Percentiles rank a stretch among this genome's conserved stretches.
Conservation (phyloP, 2,329 filamentous ascomycete genomes). For the Aspergillus neotritici region DNA sequence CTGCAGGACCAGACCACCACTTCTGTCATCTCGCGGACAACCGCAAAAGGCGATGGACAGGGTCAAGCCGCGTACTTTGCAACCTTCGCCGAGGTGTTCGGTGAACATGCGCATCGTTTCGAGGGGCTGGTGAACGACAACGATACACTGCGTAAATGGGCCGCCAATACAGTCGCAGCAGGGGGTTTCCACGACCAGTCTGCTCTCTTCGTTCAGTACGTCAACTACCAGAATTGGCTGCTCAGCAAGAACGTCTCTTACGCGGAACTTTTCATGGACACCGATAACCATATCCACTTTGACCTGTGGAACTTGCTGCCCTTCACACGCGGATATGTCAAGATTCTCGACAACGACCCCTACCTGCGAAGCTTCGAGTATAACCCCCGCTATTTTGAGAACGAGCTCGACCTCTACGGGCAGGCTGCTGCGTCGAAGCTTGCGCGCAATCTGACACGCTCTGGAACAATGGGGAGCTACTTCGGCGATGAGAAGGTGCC, state of each 20-base stretch:
- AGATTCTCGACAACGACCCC: slow-evolving; percentile 20
- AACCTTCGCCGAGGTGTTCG: slow-evolving; percentile 23
- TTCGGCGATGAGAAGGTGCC: slow-evolving; percentile 15
- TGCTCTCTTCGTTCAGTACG: slow-evolving; percentile 21
- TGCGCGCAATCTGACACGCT: slow-evolving; percentile 17
- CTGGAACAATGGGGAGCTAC: slow-evolving; percentile 15
- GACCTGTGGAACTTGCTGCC: slow-evolving; percentile 27
- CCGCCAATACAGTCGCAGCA: slow-evolving; percentile 18
- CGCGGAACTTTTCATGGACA: slow-evolving; percentile 25
- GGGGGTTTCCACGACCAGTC: slow-evolving; percentile 24
- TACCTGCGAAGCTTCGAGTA: slow-evolving; percentile 19
- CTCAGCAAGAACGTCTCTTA: slow-evolving; percentile 23
- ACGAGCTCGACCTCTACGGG: slow-evolving; percentile 24
- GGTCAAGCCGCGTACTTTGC: slow-evolving; percentile 25
- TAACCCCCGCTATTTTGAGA: slow-evolving; percentile 23
- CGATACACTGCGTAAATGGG: slow-evolving; percentile 24
- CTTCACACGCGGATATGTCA: slow-evolving; percentile 24
- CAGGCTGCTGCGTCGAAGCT: slow-evolving; percentile 25
- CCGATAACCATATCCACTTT: slow-evolving; percentile 18
- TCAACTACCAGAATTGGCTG: slow-evolving; percentile 25
- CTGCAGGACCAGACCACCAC: slow-evolving; percentile 28
- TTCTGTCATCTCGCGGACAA: slow-evolving; percentile 12
- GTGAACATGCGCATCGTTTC: slow-evolving; percentile 14
- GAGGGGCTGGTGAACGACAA: slow-evolving; percentile 20
- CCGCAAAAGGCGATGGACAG: slow-evolving; percentile 13